Percentiles rank a stretch among this genome's conserved stretches.
Evolutionary conservation across 1,284 basidiomycete genomes (phyloP).

Genomic region (Cystobasidiaceae sp.): DNA sequence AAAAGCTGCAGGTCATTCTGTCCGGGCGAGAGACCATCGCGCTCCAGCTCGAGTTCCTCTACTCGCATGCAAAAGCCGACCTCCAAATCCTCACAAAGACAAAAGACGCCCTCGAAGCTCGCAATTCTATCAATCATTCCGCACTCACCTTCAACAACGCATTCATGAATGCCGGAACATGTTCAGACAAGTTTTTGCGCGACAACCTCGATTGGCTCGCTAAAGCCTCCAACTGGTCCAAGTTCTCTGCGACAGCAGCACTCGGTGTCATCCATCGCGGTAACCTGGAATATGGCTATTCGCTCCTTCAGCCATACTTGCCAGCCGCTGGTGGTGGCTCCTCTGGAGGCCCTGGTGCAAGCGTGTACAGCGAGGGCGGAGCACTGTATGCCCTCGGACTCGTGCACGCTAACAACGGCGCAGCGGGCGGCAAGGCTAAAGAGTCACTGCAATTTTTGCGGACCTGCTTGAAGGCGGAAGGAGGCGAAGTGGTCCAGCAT

Average conservation of each 20-base stretch:
- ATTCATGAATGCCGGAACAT: constrained; percentile 91
- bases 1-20: constrained; percentile 55
- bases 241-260: constrained; percentile 90
- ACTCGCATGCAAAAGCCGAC: constrained; percentile 87
- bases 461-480: constrained; percentile 65
- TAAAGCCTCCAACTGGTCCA: constrained; percentile 91
- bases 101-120: constrained; percentile 87
- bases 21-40: constrained; percentile 84
- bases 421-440: constrained; percentile 49
- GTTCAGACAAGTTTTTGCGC: constrained; percentile 82
- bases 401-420: constrained; percentile 66
- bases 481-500: constrained; percentile 79
- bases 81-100: constrained; percentile 83
- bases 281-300: constrained; percentile 84
- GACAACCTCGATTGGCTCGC: constrained; percentile 94
- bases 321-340: constrained; percentile 62
- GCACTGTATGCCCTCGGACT: constrained; percentile 89
- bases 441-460: constrained; percentile 68
- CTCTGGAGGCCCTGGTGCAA: constrained; percentile 37
- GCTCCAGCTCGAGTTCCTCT: constrained; percentile 86
- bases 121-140: constrained; percentile 92
- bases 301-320: constrained; percentile 87
- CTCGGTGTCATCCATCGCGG: constrained; percentile 96
- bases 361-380: constrained; percentile 86
- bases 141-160: constrained; percentile 92